Evolutionary conservation across 345 rosid species (phyloP).

Genomic region (Xanthoceras sorbifolium): DNA sequence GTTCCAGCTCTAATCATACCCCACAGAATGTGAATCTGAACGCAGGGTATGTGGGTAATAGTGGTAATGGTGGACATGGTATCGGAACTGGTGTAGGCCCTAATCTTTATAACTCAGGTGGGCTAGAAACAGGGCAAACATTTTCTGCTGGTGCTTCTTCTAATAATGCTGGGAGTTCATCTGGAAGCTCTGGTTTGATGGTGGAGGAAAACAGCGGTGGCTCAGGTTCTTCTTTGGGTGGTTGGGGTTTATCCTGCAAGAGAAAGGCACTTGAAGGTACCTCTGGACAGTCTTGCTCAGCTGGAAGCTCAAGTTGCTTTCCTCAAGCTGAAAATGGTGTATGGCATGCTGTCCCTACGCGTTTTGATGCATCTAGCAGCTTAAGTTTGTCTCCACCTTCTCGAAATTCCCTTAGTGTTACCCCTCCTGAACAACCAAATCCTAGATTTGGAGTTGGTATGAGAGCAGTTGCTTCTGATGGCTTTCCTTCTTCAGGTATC

Average conservation of each 20-base stretch:
- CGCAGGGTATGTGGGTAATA: constrained; percentile 39
- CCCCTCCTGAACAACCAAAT: constrained; percentile 45
- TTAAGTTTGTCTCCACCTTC: constrained; percentile 61
- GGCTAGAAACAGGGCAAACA: constrained; percentile 34
- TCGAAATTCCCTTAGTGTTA: constrained; percentile 39
- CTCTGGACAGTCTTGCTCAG: constrained; percentile 56
- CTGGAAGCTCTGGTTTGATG: constrained; percentile 55
- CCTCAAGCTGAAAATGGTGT: constrained; percentile 50
- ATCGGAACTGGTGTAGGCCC: constrained; percentile 35
- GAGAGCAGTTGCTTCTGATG: constrained; percentile 46
- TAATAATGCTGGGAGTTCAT: constrained; percentile 49
- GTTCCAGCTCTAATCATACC: constrained; percentile 53
- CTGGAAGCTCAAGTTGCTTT: constrained; percentile 54
- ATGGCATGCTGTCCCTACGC: constrained; percentile 39
- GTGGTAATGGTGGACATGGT: constrained; percentile 34
- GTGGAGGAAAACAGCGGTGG: constrained; percentile 58
- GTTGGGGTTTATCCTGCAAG: constrained; percentile 86
- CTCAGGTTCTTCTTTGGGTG: constrained; percentile 55
- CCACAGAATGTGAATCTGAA: constrained; percentile 41
- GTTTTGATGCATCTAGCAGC: constrained; percentile 55
- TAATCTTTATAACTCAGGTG: constrained; percentile 28
- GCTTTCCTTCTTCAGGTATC: constrained; percentile 45
- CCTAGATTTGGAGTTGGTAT: constrained; percentile 52
- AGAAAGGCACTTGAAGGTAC: constrained; percentile 88
- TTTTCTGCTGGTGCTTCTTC: constrained; percentile 32